These are phyloP conservation scores for Byssochlamys sp. DNA, from an alignment of 2,329 filamentous ascomycete species.

Conservation along the genomic window DNA sequence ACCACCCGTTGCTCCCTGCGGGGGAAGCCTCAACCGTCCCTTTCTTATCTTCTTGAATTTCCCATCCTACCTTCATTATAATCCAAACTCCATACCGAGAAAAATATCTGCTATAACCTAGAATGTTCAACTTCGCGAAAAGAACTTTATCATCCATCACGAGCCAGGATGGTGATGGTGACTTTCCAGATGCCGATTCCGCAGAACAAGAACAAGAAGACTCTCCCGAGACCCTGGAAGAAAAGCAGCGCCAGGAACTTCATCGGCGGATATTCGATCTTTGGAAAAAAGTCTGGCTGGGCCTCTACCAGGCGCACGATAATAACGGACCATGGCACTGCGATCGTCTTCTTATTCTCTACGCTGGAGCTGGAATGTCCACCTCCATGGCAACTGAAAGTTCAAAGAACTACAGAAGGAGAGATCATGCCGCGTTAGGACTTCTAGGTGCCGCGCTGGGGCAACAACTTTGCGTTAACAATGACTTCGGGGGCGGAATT, in stretches of 20 bases:
- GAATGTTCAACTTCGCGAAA: background rate
- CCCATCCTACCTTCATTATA: background rate
- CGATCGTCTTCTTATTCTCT: slow-evolving; percentile 11
- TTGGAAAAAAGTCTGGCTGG: background rate
- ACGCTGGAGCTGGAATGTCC: slow-evolving; percentile 10
- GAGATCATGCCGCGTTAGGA: slow-evolving; percentile 3
- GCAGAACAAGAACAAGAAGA: background rate
- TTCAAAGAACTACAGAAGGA: background rate
- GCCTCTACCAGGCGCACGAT: background rate
- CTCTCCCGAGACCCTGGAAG: background rate
- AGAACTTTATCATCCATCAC: background rate
- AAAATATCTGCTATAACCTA: background rate
- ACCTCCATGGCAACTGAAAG: background rate
- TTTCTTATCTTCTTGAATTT: background rate
- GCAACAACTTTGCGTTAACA: background rate
- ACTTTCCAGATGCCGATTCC: background rate
- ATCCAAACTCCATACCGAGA: background rate
- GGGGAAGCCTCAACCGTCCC: background rate
- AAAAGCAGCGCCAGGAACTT: background rate
- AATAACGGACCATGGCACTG: slow-evolving; percentile 5
- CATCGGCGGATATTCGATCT: background rate
- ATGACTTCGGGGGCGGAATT: slow-evolving; percentile 7
- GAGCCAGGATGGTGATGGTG: background rate
- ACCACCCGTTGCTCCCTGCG: background rate
- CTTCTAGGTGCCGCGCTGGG: slow-evolving; percentile 7